These are phyloP conservation scores for Irpex rosettiformis DNA, from an alignment of 1,284 basidiomycete genomes.

Conservation along the genomic window DNA sequence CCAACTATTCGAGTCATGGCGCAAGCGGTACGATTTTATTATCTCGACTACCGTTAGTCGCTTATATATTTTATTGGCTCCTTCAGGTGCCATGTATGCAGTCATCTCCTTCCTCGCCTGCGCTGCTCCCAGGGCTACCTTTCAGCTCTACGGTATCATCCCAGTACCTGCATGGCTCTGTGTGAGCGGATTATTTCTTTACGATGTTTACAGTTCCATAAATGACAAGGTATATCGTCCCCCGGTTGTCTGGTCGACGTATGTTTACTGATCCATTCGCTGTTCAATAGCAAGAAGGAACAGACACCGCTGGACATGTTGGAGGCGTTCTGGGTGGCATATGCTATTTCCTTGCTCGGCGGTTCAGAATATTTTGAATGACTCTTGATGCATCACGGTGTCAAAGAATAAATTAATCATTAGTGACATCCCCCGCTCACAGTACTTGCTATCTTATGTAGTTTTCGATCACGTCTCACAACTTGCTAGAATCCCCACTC, in stretches of 20 bases:
- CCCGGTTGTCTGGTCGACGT: conserved; percentile 3
- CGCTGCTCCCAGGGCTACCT: conserved; percentile 62
- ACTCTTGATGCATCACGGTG: background rate
- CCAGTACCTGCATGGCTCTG: conserved; percentile 83
- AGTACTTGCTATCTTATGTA: background rate
- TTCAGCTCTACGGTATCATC: conserved; percentile 80
- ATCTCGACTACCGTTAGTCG: background rate
- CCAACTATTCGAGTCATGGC: conserved; percentile 56
- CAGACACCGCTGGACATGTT: conserved; percentile 44
- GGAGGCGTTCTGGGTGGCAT: conserved; percentile 18
- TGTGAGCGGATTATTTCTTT: conserved; percentile 73
- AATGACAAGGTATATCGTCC: conserved; percentile 37
- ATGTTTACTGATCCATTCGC: conserved; percentile 6
- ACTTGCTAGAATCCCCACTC: background rate
- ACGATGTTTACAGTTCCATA: conserved; percentile 54
- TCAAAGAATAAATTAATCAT: background rate
- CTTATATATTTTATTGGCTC: background rate
- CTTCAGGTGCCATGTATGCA: conserved; percentile 69
- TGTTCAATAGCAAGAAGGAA: conserved; percentile 35
- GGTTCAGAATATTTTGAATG: background rate
- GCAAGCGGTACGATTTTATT: conserved; percentile 59
- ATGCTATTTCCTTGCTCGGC: conserved; percentile 5
- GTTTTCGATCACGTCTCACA: no score
- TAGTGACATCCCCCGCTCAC: background rate
- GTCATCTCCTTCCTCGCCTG: conserved; percentile 72